These are phyloP conservation scores for Tremella mesenterica DNA, from an alignment of 768 basidiomycete species.

Conservation along the genomic window DNA sequence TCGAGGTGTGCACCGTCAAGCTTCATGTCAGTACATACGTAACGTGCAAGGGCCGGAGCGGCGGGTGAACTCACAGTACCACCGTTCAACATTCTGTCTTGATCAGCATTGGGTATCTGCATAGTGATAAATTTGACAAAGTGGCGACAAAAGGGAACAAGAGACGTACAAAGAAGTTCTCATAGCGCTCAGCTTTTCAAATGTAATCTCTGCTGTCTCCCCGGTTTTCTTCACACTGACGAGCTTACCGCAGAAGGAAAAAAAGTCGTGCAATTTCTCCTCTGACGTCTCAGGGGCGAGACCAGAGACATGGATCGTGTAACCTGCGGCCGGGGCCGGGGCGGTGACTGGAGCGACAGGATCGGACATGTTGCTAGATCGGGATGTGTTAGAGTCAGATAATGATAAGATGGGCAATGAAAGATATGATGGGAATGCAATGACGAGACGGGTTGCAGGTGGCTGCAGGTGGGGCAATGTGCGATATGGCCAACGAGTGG, in stretches of 20 bases:
- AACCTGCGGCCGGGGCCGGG: conserved; percentile 17
- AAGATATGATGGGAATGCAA: too few relatives aligned
- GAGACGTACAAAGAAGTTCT: conserved; percentile 21
- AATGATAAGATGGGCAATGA: background rate
- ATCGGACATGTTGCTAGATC: conserved; percentile 5
- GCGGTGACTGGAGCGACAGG: too few relatives aligned
- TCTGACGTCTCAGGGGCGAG: conserved; percentile 61
- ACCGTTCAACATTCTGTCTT: conserved; percentile 46
- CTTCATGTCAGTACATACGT: conserved; percentile 8
- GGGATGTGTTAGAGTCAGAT: background rate
- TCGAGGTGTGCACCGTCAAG: conserved; percentile 63
- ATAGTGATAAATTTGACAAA: conserved; percentile 52
- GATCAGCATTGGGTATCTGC: conserved; percentile 75
- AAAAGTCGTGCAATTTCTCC: conserved; percentile 57
- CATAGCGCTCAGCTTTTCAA: conserved; percentile 56
- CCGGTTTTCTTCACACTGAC: conserved; percentile 43
- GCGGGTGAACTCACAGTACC: conserved; percentile 34
- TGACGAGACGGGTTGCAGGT: too few relatives aligned
- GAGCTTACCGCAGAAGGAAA: conserved; percentile 72
- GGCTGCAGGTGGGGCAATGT: too few relatives aligned
- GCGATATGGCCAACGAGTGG: too few relatives aligned
- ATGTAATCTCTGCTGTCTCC: conserved; percentile 59
- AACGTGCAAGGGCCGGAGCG: too few relatives aligned
- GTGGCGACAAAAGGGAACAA: background rate
- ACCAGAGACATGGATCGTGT: conserved; percentile 52